Conservation (phyloP, 371 early-diverging fungal genomes). For the Mortierella sp. region DNA sequence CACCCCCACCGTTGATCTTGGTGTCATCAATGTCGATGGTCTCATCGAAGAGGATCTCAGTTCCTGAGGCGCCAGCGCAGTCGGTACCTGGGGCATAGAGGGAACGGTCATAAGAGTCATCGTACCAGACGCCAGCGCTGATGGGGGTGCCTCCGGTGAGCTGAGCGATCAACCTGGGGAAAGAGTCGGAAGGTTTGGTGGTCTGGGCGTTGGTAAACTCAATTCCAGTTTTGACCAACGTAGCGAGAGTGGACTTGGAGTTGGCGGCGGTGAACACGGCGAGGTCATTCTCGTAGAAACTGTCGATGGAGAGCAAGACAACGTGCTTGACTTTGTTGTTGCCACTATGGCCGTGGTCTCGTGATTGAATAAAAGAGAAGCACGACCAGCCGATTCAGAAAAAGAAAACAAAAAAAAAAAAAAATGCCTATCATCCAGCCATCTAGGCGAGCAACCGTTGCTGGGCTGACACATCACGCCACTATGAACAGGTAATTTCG, state of each 20-base stretch:
- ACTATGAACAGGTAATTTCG: too few relatives aligned
- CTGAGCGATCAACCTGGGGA: constrained; percentile 10
- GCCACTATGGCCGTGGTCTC: background rate
- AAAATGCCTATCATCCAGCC: too few relatives aligned
- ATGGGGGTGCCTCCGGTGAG: constrained; percentile 4
- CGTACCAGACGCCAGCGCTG: constrained; percentile 13
- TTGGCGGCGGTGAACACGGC: background rate
- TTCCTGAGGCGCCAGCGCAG: constrained; percentile 8
- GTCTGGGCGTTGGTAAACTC: constrained; percentile 13
- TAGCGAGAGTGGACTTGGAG: constrained; percentile 7
- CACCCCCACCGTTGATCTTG: constrained; percentile 8
- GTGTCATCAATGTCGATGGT: constrained; percentile 12
- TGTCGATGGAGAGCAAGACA: constrained; percentile 9
- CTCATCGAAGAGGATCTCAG: constrained; percentile 11
- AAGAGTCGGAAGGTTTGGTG: constrained; percentile 13
- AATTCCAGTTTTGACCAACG: constrained; percentile 1
- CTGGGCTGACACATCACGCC: too few relatives aligned
- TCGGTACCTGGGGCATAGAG: constrained; percentile 10
- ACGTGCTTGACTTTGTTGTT: constrained; percentile 9
- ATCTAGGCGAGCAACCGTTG: too few relatives aligned
- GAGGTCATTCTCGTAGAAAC: constrained; percentile 7
- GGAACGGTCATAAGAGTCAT: constrained; percentile 16
- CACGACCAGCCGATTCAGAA: too few relatives aligned
- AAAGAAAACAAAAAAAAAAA: too few relatives aligned
- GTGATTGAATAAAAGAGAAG: too few relatives aligned